Conservation (phyloP, 1,284 basidiomycete genomes). For the Nidula niveotomentosa region DNA sequence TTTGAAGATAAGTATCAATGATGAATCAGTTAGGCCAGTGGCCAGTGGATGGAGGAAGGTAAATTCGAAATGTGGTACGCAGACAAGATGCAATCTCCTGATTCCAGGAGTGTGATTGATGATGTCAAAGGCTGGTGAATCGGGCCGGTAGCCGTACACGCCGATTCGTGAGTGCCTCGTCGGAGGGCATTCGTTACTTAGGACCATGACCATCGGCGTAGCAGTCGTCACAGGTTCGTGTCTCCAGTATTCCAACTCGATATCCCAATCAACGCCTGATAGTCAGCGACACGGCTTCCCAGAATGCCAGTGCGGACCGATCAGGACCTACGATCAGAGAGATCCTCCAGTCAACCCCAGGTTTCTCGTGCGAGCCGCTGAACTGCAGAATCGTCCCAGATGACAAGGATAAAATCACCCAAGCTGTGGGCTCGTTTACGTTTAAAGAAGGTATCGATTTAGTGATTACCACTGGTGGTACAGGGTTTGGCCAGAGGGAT, state of each 20-base stretch:
- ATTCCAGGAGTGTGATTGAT: too few species aligned
- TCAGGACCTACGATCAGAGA: constrained; percentile 65
- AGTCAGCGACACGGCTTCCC: constrained; percentile 73
- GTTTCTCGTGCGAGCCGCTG: constrained; percentile 34
- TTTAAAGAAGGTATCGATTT: constrained; percentile 52
- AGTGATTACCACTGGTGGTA: constrained; percentile 84
- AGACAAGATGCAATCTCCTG: too few species aligned
- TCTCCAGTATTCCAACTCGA: background rate
- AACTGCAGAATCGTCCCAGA: constrained; percentile 57
- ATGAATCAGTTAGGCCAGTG: too few species aligned
- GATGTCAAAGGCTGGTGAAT: too few species aligned
- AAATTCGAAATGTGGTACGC: too few species aligned
- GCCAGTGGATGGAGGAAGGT: too few species aligned
- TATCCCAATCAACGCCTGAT: background rate
- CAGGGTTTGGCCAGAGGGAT: constrained; percentile 81
- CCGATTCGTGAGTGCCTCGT: too few species aligned
- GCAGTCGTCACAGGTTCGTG: constrained; percentile 15
- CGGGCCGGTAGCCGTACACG: too few species aligned
- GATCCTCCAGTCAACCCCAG: constrained; percentile 38
- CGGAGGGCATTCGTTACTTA: too few species aligned
- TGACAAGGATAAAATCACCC: constrained; percentile 51
- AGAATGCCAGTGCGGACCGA: constrained; percentile 51
- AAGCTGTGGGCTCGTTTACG: constrained; percentile 45
- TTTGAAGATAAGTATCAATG: too few species aligned
- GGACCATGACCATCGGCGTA: too few species aligned